Conservation (phyloP, 352 stramenopile genomes). For the Phytophthora pini region DNA sequence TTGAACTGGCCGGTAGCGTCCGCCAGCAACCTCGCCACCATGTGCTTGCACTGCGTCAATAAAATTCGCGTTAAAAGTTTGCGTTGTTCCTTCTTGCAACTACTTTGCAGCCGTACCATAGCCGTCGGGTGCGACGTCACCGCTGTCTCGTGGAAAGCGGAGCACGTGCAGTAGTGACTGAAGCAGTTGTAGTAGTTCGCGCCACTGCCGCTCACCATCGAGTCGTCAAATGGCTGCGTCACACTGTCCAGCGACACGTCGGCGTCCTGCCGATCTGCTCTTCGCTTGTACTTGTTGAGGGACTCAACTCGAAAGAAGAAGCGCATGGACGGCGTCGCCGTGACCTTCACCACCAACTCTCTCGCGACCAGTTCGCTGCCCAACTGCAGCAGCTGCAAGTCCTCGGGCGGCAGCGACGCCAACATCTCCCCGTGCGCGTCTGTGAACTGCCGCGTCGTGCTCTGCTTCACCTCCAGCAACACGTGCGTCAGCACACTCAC, state of each 20-base stretch:
- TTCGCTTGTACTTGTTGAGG: constrained; percentile 57
- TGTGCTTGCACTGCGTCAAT: constrained; percentile 71
- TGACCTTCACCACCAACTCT: constrained; percentile 52
- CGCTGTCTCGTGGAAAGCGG: constrained; percentile 53
- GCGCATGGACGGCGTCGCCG: constrained; percentile 50
- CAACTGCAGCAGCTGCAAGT: constrained; percentile 57
- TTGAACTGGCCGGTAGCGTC: constrained; percentile 57
- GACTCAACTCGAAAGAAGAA: constrained; percentile 75
- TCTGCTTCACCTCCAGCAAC: constrained; percentile 51
- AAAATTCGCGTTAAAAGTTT: no score
- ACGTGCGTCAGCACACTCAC: constrained; percentile 55
- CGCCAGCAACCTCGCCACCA: constrained; percentile 64
- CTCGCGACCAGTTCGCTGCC: constrained; percentile 66
- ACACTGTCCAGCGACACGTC: constrained; percentile 20
- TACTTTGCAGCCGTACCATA: constrained; percentile 46
- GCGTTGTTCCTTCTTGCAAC: no score
- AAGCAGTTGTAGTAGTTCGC: constrained; percentile 82
- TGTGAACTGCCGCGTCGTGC: constrained; percentile 28
- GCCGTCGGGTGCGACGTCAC: constrained; percentile 46
- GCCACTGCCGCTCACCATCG: constrained; percentile 43
- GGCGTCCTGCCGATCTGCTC: constrained; percentile 11
- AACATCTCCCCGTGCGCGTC: constrained; percentile 60
- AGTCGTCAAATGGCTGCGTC: constrained; percentile 56
- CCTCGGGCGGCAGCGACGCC: constrained; percentile 38
- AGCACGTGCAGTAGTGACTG: constrained; percentile 71